phyloP scores from a whole-genome alignment of 2,329 filamentous ascomycete species.

The Trichoderma guizhouense region DNA sequence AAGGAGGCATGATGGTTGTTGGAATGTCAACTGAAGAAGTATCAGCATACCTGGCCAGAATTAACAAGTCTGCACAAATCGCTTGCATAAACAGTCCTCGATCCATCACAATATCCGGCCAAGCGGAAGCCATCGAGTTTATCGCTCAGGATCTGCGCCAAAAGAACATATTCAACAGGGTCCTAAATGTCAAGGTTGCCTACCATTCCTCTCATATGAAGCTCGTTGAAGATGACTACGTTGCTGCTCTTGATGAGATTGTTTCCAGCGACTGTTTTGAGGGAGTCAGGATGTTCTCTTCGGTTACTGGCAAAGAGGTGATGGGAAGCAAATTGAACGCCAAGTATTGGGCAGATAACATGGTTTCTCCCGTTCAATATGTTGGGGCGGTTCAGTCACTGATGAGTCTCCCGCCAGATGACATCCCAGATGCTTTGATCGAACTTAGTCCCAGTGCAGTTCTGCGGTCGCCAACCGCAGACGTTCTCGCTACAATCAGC shows the following conservation, averaged over 20 bases:
- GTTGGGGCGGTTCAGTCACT: conserved; percentile 38
- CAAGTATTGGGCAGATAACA: conserved; percentile 46
- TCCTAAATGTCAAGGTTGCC: conserved; percentile 38
- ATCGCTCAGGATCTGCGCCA: conserved; percentile 33
- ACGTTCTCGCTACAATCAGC: conserved; percentile 30
- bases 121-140: conserved; percentile 29
- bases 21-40: conserved; percentile 32
- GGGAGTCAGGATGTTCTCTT: conserved; percentile 39
- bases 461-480: conserved; percentile 36
- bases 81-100: conserved; percentile 45
- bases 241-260: conserved; percentile 27
- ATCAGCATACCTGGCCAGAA: conserved; percentile 26
- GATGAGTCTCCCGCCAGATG: conserved; percentile 26
- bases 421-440: conserved; percentile 36
- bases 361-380: conserved; percentile 45
- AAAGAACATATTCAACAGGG: conserved; percentile 33
- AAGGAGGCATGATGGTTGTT: conserved; percentile 43
- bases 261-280: conserved; percentile 18
- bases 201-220: conserved; percentile 48
- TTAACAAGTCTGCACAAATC: conserved; percentile 30
- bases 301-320: conserved; percentile 34
- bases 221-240: conserved; percentile 37
- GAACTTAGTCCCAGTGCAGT: conserved; percentile 41
- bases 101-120: conserved; percentile 44
- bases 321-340: conserved; percentile 28